phyloP scores from a whole-genome alignment of 441 rosid species.

The Arabidopsis hybrid region DNA sequence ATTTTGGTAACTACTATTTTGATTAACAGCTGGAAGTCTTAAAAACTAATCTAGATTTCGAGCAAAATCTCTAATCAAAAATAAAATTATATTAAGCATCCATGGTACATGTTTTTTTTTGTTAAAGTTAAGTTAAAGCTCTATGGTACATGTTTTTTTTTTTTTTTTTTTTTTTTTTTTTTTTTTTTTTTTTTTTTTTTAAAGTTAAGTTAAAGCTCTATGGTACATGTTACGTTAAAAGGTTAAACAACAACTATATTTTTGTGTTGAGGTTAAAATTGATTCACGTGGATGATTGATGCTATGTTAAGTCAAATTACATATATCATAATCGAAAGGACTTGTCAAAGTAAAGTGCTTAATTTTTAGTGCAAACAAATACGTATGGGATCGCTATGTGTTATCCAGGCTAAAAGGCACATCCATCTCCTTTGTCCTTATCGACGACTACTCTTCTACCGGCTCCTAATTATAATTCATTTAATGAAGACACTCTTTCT shows the following conservation, averaged over 20 bases:
- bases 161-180: too few relatives aligned
- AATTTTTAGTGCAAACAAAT: conserved; percentile 31
- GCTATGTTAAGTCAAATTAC: conserved; percentile 38
- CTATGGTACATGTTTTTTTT: too few relatives aligned
- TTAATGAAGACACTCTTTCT: conserved; percentile 14
- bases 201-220: neutral
- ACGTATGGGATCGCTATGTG: conserved; percentile 43
- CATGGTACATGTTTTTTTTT: neutral
- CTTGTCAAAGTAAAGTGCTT: conserved; percentile 30
- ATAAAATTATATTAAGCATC: neutral
- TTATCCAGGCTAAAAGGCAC: conserved; percentile 44
- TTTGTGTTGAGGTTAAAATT: neutral
- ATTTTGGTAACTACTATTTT: neutral
- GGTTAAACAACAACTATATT: neutral
- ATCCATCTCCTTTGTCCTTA: conserved; percentile 44
- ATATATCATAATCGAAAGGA: conserved; percentile 32
- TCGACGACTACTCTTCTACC: conserved; percentile 32
- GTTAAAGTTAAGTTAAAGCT: neutral
- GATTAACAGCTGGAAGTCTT: neutral
- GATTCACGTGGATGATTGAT: conserved; percentile 24
- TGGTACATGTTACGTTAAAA: neutral
- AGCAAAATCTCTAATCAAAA: neutral
- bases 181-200: too few relatives aligned
- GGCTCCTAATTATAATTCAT: conserved; percentile 36
- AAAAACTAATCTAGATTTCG: neutral